These are phyloP conservation scores for Ulvella scutata DNA, from an alignment of 139 green algal species.

Conservation along the genomic window DNA sequence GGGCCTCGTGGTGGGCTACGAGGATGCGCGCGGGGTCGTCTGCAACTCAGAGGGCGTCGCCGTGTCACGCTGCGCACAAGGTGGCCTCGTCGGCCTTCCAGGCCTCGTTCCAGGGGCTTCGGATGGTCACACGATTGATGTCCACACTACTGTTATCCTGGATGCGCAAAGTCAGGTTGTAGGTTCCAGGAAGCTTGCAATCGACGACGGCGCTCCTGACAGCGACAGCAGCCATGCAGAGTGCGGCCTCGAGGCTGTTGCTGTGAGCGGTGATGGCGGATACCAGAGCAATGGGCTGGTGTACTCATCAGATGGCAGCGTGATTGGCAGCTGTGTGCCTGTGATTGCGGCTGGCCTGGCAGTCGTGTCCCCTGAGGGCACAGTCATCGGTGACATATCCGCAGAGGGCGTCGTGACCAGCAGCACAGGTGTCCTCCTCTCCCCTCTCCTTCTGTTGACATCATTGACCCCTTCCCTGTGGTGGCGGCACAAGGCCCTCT, in stretches of 20 bases:
- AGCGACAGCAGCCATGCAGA: too few species aligned
- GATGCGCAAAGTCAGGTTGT: too few species aligned
- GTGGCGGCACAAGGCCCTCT: too few species aligned
- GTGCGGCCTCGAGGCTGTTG: too few species aligned
- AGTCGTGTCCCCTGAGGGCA: neutral
- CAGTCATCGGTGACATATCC: neutral
- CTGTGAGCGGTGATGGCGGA: too few species aligned
- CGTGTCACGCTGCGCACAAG: neutral
- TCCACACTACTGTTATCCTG: too few species aligned
- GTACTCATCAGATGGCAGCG: neutral
- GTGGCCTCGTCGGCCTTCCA: neutral
- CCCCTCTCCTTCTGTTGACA: neutral
- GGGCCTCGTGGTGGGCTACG: neutral
- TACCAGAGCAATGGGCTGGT: too few species aligned
- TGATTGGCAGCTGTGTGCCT: neutral
- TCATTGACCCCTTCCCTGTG: too few species aligned
- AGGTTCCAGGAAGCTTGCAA: too few species aligned
- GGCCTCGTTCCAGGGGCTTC: too few species aligned
- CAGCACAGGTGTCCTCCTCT: neutral
- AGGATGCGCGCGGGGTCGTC: neutral
- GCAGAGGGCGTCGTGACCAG: neutral
- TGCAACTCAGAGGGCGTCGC: neutral
- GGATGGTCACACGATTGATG: too few species aligned
- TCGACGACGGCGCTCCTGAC: too few species aligned
- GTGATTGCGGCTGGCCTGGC: neutral